phyloP scores from a whole-genome alignment of 2,329 filamentous ascomycete genomes.

The Aspergillus amoenus region DNA sequence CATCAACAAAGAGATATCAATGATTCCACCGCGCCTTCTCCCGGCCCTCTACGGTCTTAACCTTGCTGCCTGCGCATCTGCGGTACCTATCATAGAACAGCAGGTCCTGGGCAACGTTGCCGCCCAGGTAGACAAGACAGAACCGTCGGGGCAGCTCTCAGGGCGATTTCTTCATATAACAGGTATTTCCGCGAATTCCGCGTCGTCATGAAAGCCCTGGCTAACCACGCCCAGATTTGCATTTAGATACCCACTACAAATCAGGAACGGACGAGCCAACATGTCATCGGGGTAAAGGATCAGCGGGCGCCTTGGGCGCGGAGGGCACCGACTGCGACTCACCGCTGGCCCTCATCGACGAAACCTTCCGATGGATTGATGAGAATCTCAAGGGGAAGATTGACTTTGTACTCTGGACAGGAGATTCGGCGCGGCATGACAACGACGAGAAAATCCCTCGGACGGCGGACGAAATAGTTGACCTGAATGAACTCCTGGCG shows the following conservation, averaged over 20 bases:
- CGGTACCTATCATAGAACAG: constrained; percentile 20
- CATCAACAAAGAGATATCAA: constrained; percentile 13
- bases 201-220: constrained; percentile 14
- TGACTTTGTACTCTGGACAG: constrained; percentile 92
- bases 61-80: constrained; percentile 17
- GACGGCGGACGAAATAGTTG: constrained; percentile 70
- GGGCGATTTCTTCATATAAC: constrained; percentile 41
- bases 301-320: constrained; percentile 78
- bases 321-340: constrained; percentile 88
- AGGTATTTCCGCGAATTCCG: constrained; percentile 33
- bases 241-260: constrained; percentile 87
- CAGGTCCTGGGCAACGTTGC: constrained; percentile 18
- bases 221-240: constrained; percentile 66
- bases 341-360: constrained; percentile 75
- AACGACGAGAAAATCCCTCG: constrained; percentile 80
- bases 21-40: constrained; percentile 19
- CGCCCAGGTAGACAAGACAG: background rate
- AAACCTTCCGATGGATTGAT: constrained; percentile 86
- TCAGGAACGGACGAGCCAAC: constrained; percentile 66
- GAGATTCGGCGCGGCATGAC: constrained; percentile 86
- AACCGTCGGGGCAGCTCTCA: constrained; percentile 20
- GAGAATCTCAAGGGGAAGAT: constrained; percentile 73
- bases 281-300: constrained; percentile 77
- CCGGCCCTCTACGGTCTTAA: constrained; percentile 13
- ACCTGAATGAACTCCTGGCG: constrained; percentile 73